phyloP scores from a whole-genome alignment of 352 stramenopile species.

The Phytophthora palmivora region DNA sequence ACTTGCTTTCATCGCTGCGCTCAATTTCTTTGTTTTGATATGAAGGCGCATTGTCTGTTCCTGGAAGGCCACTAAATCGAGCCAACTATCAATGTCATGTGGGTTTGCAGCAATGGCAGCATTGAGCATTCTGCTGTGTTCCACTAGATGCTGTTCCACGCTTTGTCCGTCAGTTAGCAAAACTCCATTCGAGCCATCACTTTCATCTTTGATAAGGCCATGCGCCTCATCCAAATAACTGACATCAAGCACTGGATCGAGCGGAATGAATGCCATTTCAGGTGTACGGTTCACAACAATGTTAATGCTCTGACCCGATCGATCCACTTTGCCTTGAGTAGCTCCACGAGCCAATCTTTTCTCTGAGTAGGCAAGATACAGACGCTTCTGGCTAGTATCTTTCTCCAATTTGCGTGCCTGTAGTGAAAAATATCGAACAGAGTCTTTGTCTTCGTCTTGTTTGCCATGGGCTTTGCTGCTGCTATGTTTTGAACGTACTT shows the following conservation, averaged over 20 bases:
- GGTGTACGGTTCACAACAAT: not conserved
- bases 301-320: not conserved
- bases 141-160: constrained; percentile 68
- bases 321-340: constrained; percentile 2
- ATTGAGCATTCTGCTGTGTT: constrained; percentile 61
- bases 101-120: constrained; percentile 45
- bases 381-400: constrained; percentile 45
- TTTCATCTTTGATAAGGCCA: not conserved
- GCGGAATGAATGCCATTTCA: constrained; percentile 68
- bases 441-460: constrained; percentile 5
- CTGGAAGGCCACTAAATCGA: constrained; percentile 82
- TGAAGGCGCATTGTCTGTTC: constrained; percentile 58
- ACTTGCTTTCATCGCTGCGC: constrained; percentile 29
- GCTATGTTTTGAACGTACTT: constrained; percentile 14
- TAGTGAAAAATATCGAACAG: constrained; percentile 62
- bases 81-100: constrained; percentile 55
- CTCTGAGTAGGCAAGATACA: constrained; percentile 79
- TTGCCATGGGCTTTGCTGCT: constrained; percentile 2
- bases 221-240: not conserved
- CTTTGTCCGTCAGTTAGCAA: constrained; percentile 73
- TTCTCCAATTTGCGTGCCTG: constrained; percentile 52
- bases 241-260: constrained; percentile 56
- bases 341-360: constrained; percentile 42
- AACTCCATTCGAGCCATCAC: constrained; percentile 32
- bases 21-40: constrained; percentile 33